A percentile compares a stretch with the other conserved stretches of the same genome.
These are phyloP conservation scores for Antrodiella citrinella DNA, from an alignment of 768 basidiomycete genomes.

Conservation along the genomic window DNA sequence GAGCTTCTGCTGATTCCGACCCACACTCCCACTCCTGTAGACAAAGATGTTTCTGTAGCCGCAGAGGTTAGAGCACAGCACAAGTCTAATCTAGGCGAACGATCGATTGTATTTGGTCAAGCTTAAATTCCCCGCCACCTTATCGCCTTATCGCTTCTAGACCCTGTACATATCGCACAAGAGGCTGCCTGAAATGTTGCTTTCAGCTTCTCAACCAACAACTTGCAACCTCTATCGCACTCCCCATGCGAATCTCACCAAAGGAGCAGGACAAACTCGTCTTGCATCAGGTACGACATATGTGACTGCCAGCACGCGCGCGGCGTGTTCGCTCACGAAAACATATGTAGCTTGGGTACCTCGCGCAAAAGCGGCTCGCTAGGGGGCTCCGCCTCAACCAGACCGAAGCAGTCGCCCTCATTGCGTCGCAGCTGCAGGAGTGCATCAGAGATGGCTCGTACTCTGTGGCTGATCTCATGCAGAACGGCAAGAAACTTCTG, in stretches of 20 bases:
- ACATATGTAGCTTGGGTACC: conserved; percentile 59
- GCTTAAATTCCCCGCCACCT: no score
- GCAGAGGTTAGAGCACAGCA: no score
- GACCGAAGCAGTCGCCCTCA: conserved; percentile 82
- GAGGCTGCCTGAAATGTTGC: background rate
- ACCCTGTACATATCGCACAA: conserved; percentile 7
- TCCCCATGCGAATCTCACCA: conserved; percentile 64
- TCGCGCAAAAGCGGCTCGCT: conserved; percentile 92
- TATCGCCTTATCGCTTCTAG: no score
- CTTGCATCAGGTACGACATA: conserved; percentile 52
- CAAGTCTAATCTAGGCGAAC: no score
- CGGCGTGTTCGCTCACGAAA: no score
- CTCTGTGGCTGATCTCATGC: conserved; percentile 88
- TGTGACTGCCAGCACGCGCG: conserved; percentile 2
- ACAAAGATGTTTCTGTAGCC: no score
- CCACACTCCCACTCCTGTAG: no score
- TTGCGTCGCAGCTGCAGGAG: conserved; percentile 90
- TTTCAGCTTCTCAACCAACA: background rate
- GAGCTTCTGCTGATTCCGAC: no score
- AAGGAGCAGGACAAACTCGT: conserved; percentile 70
- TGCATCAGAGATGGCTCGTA: conserved; percentile 85
- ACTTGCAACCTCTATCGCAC: background rate
- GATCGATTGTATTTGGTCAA: no score
- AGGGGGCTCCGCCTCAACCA: conserved; percentile 85
- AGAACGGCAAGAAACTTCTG: conserved; percentile 80